phyloP scores from a whole-genome alignment of 2,329 filamentous ascomycete species.

The Penicillium nordicum region DNA sequence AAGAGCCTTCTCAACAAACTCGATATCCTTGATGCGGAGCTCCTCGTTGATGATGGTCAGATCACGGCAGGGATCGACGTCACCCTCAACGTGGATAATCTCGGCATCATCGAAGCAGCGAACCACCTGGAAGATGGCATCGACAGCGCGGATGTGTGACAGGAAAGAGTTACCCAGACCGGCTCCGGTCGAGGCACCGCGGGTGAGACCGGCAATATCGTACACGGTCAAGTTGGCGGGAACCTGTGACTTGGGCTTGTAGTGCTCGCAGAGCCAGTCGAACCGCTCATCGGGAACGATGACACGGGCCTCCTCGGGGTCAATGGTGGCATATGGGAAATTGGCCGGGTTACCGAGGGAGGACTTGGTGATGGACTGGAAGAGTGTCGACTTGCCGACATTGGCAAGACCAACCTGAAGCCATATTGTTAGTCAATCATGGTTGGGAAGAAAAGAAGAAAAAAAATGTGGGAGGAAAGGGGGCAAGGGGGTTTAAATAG shows the following conservation, averaged over 20 bases:
- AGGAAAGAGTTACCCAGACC: slow-evolving; percentile 97
- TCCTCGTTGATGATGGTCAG: slow-evolving; percentile 96
- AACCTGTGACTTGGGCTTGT: slow-evolving; percentile 96
- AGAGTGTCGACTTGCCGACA: slow-evolving; percentile 98
- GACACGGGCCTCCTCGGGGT: slow-evolving; percentile 96
- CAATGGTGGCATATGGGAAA: slow-evolving; percentile 98
- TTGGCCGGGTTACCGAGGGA: slow-evolving; percentile 97
- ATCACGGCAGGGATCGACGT: slow-evolving; percentile 92
- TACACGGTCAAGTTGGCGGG: slow-evolving; percentile 97
- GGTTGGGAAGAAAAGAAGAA: slow-evolving; percentile 16
- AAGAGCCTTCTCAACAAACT: slow-evolving; percentile 94
- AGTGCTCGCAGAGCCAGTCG: slow-evolving; percentile 93
- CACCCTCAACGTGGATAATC: slow-evolving; percentile 98
- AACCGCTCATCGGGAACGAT: slow-evolving; percentile 94
- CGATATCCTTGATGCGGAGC: slow-evolving; percentile 95
- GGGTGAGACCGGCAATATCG: slow-evolving; percentile 94
- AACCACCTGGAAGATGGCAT: slow-evolving; percentile 96
- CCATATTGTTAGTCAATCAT: slow-evolving; percentile 18
- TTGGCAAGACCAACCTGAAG: slow-evolving; percentile 92
- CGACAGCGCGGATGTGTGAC: slow-evolving; percentile 96
- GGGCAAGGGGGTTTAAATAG: slow-evolving; percentile 23
- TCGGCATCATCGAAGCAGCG: slow-evolving; percentile 98
- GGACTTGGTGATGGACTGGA: slow-evolving; percentile 99
- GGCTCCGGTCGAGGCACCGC: slow-evolving; percentile 93
- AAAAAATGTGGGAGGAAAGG: slow-evolving; percentile 13